Evolutionary conservation across 495 filamentous ascomycete genomes (phyloP).

Genomic region (Astrothelium subdiscretum): DNA sequence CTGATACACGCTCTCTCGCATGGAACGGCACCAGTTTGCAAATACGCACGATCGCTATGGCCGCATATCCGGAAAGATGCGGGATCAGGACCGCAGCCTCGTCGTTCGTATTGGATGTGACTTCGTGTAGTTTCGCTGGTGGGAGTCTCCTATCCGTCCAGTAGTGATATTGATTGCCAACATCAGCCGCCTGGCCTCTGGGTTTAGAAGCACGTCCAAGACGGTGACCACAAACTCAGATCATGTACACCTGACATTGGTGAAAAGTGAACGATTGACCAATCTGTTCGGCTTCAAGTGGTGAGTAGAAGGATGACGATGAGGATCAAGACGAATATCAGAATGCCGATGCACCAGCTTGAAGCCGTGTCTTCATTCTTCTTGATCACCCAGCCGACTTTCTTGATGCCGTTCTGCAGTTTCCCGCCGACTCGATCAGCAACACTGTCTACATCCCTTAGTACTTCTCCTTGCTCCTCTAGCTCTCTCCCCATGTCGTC

Average conservation of each 20-base stretch:
- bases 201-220: neutral
- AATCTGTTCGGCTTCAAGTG: neutral
- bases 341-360: slow-evolving; percentile 70
- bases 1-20: no score
- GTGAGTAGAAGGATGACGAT: slow-evolving; percentile 19
- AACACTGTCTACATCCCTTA: slow-evolving; percentile 69
- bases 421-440: slow-evolving; percentile 81
- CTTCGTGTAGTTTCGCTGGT: no score
- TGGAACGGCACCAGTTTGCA: no score
- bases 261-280: neutral
- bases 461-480: slow-evolving; percentile 76
- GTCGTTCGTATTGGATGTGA: no score
- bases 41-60: no score
- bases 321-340: slow-evolving; percentile 20
- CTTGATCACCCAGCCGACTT: slow-evolving; percentile 69
- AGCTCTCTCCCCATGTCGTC: slow-evolving; percentile 91
- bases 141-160: no score
- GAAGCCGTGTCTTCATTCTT: slow-evolving; percentile 83
- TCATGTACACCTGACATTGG: no score
- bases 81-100: no score
- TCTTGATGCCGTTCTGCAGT: slow-evolving; percentile 74
- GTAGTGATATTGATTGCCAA: neutral
- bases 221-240: no score
- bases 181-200: neutral
- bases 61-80: no score